These are phyloP conservation scores for Canna indica DNA, from an alignment of 176 grass and related monocot genomes.

Conservation along the genomic window DNA sequence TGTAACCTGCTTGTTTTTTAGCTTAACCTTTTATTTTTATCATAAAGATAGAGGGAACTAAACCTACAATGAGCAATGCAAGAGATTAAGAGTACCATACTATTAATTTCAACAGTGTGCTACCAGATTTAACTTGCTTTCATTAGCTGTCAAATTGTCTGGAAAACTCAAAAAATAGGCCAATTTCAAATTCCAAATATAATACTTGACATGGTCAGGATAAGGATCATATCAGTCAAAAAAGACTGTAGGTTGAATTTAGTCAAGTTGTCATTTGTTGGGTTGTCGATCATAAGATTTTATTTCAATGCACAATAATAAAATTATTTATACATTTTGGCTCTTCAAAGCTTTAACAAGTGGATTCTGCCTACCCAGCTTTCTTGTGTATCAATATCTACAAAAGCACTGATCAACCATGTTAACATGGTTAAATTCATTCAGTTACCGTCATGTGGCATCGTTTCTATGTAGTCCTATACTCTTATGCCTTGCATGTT, in stretches of 20 bases:
- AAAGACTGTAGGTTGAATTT: not conserved
- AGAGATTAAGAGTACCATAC: no score
- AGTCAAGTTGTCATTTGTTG: not conserved
- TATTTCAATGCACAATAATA: not conserved
- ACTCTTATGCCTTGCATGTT: not conserved
- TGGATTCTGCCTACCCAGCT: not conserved
- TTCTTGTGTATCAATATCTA: not conserved
- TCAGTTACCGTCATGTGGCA: not conserved
- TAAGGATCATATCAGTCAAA: not conserved
- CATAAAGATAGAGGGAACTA: not conserved
- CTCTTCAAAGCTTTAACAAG: not conserved
- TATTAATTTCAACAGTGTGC: not conserved
- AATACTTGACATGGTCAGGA: not conserved
- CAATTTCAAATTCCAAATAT: not conserved
- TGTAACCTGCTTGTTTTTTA: not conserved
- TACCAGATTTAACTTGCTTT: not conserved
- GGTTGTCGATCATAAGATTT: not conserved
- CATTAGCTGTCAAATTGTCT: not conserved
- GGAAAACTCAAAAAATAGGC: not conserved
- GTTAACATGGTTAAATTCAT: not conserved
- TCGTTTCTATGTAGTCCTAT: not conserved
- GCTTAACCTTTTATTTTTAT: not conserved
- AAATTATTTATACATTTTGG: not conserved
- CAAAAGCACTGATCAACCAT: not conserved
- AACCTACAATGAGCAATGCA: not conserved